These are phyloP conservation scores for Prillingera fragicola DNA, from an alignment of 1,284 basidiomycete species.

Conservation along the genomic window DNA sequence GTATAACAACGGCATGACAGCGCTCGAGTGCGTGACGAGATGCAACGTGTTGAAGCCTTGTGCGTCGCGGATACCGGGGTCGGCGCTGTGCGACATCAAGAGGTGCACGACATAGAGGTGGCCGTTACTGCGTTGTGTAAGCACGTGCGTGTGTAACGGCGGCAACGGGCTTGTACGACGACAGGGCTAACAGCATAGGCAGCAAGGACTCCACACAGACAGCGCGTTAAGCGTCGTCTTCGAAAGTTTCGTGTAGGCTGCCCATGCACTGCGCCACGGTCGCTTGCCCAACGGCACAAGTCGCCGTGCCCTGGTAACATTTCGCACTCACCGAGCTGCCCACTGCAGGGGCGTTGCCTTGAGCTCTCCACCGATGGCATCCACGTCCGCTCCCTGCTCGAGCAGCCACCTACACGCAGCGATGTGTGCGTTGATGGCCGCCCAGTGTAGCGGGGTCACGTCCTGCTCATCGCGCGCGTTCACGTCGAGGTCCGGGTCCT, in stretches of 20 bases:
- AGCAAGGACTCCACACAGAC: no score
- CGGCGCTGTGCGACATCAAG: constrained; percentile 79
- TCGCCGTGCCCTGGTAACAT: no score
- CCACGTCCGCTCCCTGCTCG: constrained; percentile 90
- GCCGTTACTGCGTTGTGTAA: constrained; percentile 59
- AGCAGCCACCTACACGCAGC: constrained; percentile 58
- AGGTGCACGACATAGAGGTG: constrained; percentile 92
- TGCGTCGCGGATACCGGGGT: constrained; percentile 82
- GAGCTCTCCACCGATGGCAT: constrained; percentile 89
- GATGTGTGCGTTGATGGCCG: constrained; percentile 57
- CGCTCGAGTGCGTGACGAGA: constrained; percentile 87
- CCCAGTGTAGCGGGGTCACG: constrained; percentile 95
- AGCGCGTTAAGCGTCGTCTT: no score
- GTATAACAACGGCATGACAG: constrained; percentile 89
- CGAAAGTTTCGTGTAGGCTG: no score
- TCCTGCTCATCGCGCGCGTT: constrained; percentile 82
- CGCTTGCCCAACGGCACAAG: neutral
- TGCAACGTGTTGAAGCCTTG: constrained; percentile 97
- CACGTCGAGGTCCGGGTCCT: constrained; percentile 61
- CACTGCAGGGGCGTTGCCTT: constrained; percentile 96
- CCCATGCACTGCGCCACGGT: no score
- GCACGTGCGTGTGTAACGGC: no score
- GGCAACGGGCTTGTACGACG: no score
- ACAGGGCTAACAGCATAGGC: no score
- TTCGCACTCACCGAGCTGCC: constrained; percentile 63